Evolutionary conservation across 164 flowering plant species (phyloP).

Genomic region (Echeveria elegans): DNA sequence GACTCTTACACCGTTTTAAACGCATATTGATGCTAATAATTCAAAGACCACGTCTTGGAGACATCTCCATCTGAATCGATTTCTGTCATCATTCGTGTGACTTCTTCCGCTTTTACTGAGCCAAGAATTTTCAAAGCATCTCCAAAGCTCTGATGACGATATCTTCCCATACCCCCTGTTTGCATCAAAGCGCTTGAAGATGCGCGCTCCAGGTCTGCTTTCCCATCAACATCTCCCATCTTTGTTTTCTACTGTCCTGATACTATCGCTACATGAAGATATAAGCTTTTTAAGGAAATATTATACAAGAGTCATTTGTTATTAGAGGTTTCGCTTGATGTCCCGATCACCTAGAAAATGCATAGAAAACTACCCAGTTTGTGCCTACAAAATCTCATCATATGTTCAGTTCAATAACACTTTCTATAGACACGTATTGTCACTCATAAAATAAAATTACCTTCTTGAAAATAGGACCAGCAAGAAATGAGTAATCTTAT

Average conservation of each 20-base stretch:
- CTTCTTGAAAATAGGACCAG: not conserved
- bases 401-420: slow-evolving; percentile 18
- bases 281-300: not conserved
- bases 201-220: not conserved
- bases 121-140: not conserved
- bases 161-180: slow-evolving; percentile 3
- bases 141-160: slow-evolving; percentile 2
- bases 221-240: not conserved
- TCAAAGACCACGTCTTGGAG: not conserved
- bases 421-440: no score
- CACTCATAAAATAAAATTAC: not conserved
- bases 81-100: not conserved
- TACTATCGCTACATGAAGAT: no score
- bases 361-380: not conserved
- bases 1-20: no score
- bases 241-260: not conserved
- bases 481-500: not conserved
- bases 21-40: no score
- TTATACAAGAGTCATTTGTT: not conserved
- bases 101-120: not conserved
- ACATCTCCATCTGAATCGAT: slow-evolving; percentile 1
- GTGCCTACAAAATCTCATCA: not conserved
- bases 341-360: not conserved
- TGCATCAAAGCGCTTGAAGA: slow-evolving; percentile 1
- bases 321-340: not conserved